Evolutionary conservation across 2,329 filamentous ascomycete species (phyloP).

Genomic region (Immersiporthe knoxdaviesiana): DNA sequence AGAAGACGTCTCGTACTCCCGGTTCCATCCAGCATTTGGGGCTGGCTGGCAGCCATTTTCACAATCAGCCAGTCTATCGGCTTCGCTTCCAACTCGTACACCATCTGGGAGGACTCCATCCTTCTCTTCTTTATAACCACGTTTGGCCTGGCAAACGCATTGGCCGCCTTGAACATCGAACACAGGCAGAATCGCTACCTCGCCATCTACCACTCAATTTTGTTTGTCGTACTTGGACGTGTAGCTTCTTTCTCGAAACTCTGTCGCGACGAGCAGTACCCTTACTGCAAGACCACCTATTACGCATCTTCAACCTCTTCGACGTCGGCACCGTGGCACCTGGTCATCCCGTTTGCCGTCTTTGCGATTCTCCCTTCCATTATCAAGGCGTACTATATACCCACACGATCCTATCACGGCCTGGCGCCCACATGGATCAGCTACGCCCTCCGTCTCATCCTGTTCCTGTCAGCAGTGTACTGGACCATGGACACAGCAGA

Average conservation of each 20-base stretch:
- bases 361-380: conserved; percentile 73
- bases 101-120: conserved; percentile 98
- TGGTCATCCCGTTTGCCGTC: conserved; percentile 76
- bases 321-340: conserved; percentile 89
- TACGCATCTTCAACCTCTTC: conserved; percentile 91
- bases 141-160: conserved; percentile 76
- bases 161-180: conserved; percentile 75
- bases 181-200: conserved; percentile 70
- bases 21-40: conserved; percentile 79
- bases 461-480: conserved; percentile 77
- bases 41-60: conserved; percentile 81
- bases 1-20: conserved; percentile 50
- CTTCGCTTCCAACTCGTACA: conserved; percentile 97
- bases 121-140: conserved; percentile 88
- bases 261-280: conserved; percentile 98
- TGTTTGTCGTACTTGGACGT: conserved; percentile 80
- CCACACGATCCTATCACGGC: conserved; percentile 86
- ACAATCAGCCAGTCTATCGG: conserved; percentile 87
- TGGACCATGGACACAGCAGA: conserved; percentile 91
- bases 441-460: conserved; percentile 73
- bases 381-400: conserved; percentile 76
- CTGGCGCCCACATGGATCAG: conserved; percentile 85
- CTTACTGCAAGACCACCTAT: conserved; percentile 92
- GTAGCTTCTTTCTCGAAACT: conserved; percentile 86
- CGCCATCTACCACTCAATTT: conserved; percentile 80